Evolutionary conservation across 805 yeast species (phyloP).

Genomic region (Ogataea sp.): DNA sequence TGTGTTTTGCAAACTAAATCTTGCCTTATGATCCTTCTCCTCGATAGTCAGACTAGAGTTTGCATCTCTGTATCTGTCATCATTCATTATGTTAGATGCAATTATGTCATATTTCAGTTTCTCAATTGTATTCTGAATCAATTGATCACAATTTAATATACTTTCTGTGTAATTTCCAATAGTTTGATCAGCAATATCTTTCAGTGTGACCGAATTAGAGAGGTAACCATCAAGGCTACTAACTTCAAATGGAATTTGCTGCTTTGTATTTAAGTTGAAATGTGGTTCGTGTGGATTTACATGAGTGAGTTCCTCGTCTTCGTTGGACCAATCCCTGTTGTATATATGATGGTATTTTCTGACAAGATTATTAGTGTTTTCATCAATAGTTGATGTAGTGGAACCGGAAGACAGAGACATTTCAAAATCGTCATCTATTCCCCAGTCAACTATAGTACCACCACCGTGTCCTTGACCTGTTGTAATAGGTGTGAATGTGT

Average conservation of each 20-base stretch:
- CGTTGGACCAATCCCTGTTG: neutral
- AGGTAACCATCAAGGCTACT: too few species aligned
- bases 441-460: conserved; percentile 13
- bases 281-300: neutral
- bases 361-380: neutral
- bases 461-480: neutral
- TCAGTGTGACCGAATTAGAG: neutral
- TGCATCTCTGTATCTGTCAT: neutral
- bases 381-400: neutral
- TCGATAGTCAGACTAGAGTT: neutral
- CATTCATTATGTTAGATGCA: conserved; percentile 14
- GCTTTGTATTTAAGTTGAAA: too few species aligned
- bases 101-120: conserved; percentile 19
- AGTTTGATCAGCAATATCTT: neutral
- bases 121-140: conserved; percentile 10
- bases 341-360: neutral
- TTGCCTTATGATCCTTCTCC: neutral
- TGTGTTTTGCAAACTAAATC: neutral
- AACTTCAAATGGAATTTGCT: too few species aligned
- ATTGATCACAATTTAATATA: neutral
- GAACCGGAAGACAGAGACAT: neutral
- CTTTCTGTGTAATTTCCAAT: neutral
- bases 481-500: neutral
- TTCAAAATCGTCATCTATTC: conserved; percentile 10
- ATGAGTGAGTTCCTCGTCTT: neutral